A percentile compares a stretch with the other conserved stretches of the same genome.
Evolutionary conservation across 2,329 filamentous ascomycete species (phyloP).

Genomic region (Colletotrichum sp.): DNA sequence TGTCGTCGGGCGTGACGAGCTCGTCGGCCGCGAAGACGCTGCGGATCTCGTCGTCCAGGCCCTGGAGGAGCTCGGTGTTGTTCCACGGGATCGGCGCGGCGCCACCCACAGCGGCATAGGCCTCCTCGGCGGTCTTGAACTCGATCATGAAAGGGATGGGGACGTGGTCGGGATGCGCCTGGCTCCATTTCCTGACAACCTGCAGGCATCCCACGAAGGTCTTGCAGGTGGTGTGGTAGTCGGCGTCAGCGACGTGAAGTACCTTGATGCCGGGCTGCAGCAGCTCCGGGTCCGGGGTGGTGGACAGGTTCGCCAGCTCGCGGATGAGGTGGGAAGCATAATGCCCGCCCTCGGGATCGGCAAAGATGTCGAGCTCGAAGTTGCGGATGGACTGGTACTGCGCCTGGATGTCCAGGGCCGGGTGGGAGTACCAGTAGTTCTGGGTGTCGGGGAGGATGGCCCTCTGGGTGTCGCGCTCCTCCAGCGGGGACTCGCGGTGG

Average conservation of each 20-base stretch:
- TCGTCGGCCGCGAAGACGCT: constrained; percentile 42
- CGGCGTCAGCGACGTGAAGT: constrained; percentile 54
- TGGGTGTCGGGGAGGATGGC: constrained; percentile 38
- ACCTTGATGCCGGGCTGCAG: constrained; percentile 51
- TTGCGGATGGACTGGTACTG: constrained; percentile 49
- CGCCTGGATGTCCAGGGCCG: constrained; percentile 47
- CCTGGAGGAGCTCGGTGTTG: constrained; percentile 41
- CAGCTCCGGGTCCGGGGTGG: constrained; percentile 42
- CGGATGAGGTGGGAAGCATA: constrained; percentile 51
- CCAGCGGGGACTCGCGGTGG: constrained; percentile 47
- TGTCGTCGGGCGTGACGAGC: constrained; percentile 52
- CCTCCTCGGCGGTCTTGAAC: constrained; percentile 43
- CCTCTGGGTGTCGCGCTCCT: constrained; percentile 45
- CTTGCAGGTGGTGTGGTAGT: constrained; percentile 50
- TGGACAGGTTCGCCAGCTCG: constrained; percentile 41
- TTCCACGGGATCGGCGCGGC: constrained; percentile 48
- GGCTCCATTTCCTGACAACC: constrained; percentile 48
- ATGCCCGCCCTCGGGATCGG: constrained; percentile 51
- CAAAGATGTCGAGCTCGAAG: constrained; percentile 54
- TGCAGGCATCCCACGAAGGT: constrained; percentile 49
- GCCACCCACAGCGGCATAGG: constrained; percentile 30
- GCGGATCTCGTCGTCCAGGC: constrained; percentile 52
- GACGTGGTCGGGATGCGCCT: constrained; percentile 45
- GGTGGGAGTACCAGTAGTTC: constrained; percentile 54
- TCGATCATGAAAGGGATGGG: constrained; percentile 56